Conservation (phyloP, 1,284 basidiomycete species). For the Quambalaria eucalypti region DNA sequence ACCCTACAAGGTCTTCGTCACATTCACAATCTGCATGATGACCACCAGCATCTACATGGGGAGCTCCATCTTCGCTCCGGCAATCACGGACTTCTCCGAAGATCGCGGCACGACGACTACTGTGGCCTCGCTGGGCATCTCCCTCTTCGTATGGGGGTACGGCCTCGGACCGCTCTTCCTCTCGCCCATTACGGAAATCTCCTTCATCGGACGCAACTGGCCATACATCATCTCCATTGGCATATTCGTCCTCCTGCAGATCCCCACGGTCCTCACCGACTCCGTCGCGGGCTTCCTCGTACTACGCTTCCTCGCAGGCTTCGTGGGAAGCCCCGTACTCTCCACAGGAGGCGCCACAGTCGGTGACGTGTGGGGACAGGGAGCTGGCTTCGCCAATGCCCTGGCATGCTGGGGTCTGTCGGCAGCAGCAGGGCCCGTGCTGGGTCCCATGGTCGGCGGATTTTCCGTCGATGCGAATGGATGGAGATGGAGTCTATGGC, state of each 20-base stretch:
- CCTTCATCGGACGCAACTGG: conserved; percentile 25
- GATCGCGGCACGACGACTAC: conserved; percentile 9
- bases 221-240: conserved; percentile 24
- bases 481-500: conserved; percentile 45
- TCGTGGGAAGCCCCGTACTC: conserved; percentile 29
- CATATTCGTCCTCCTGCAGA: conserved; percentile 25
- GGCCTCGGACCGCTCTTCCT: conserved; percentile 41
- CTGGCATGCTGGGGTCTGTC: conserved; percentile 26
- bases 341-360: conserved; percentile 35
- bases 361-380: conserved; percentile 22
- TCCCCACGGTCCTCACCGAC: conserved; percentile 17
- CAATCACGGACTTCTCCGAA: conserved; percentile 50
- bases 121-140: conserved; percentile 18
- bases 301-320: conserved; percentile 28
- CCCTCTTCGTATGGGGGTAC: conserved; percentile 29
- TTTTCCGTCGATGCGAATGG: conserved; percentile 17
- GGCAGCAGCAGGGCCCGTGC: conserved; percentile 21
- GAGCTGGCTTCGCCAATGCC: too few species aligned
- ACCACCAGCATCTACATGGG: conserved; percentile 57
- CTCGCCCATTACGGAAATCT: conserved; percentile 43
- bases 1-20: conserved; percentile 37
- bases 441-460: conserved; percentile 32
- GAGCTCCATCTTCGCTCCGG: conserved; percentile 55
- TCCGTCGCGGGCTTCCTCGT: conserved; percentile 23
- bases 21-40: conserved; percentile 34